These are phyloP conservation scores for Pittosporum tobira DNA, from an alignment of 129 eudicot species.

Conservation along the genomic window DNA sequence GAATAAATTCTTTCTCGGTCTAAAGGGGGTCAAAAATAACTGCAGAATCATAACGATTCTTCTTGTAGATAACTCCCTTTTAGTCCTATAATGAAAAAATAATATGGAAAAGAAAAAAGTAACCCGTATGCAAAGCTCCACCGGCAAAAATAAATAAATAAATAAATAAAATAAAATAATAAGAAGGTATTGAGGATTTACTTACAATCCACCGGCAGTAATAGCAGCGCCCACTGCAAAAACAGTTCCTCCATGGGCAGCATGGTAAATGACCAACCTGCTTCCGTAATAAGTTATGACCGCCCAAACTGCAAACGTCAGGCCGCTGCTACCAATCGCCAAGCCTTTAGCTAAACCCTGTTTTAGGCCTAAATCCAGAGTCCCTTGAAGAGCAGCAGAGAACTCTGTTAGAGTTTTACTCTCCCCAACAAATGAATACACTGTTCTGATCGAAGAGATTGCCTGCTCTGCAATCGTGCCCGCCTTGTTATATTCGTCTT, in stretches of 20 bases:
- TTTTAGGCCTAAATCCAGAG: conserved; percentile 18
- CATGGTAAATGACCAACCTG: conserved; percentile 33
- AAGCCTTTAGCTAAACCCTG: conserved; percentile 34
- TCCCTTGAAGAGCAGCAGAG: conserved; percentile 27
- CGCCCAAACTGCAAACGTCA: conserved; percentile 29
- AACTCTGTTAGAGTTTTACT: conserved; percentile 17
- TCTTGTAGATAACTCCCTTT: neutral
- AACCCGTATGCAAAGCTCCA: too few species aligned
- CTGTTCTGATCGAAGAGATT: conserved; percentile 29
- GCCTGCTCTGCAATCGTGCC: conserved; percentile 24
- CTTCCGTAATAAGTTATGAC: conserved; percentile 30
- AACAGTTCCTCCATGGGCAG: conserved; percentile 26
- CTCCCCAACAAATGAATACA: conserved; percentile 31
- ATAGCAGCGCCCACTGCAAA: conserved; percentile 26
- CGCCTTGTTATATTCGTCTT: conserved; percentile 23
- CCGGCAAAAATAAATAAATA: too few species aligned
- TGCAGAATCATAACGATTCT: too few species aligned
- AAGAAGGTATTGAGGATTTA: neutral
- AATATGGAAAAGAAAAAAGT: neutral
- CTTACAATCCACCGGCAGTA: conserved; percentile 32
- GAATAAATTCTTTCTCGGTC: too few species aligned
- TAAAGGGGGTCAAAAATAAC: too few species aligned
- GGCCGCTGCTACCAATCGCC: conserved; percentile 32
- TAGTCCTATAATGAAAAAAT: neutral
- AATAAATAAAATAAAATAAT: neutral